Evolutionary conservation across 2,329 filamentous ascomycete species (phyloP).

Genomic region (Ceratocystis eucalypticola): DNA sequence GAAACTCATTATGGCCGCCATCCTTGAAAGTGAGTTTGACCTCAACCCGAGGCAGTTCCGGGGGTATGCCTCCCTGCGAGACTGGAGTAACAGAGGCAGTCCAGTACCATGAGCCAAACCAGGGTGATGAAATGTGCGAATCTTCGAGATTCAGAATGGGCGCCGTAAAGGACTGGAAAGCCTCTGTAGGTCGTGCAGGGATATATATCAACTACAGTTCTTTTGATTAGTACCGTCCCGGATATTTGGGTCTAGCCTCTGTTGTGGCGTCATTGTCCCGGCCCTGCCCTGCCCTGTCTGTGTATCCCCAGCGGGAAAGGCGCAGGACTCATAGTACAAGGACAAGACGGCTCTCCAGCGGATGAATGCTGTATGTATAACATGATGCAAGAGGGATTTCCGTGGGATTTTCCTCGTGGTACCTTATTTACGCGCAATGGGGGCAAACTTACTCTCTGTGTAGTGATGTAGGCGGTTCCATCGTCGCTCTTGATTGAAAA

Average conservation of each 20-base stretch:
- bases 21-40: constrained; percentile 85
- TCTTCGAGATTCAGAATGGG: constrained; percentile 81
- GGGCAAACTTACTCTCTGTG: constrained; percentile 53
- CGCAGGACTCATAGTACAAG: background rate
- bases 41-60: constrained; percentile 58
- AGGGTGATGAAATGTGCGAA: constrained; percentile 72
- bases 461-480: constrained; percentile 69
- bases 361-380: background rate
- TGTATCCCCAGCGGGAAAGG: background rate
- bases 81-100: constrained; percentile 67
- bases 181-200: constrained; percentile 51
- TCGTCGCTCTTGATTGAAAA: constrained; percentile 47
- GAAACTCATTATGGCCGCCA: constrained; percentile 87
- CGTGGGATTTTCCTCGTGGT: background rate
- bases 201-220: constrained; percentile 66
- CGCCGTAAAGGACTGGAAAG: constrained; percentile 76
- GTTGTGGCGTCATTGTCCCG: background rate
- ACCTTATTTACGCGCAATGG: background rate
- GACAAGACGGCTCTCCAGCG: background rate
- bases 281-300: too few relatives aligned
- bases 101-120: constrained; percentile 90
- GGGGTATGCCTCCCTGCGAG: constrained; percentile 66
- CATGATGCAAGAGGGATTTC: background rate
- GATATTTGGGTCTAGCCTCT: background rate
- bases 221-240: constrained; percentile 5